Base-by-base conservation (phyloP, 371 early-diverging fungal species). In the Lichtheimia hyalospora region DNA sequence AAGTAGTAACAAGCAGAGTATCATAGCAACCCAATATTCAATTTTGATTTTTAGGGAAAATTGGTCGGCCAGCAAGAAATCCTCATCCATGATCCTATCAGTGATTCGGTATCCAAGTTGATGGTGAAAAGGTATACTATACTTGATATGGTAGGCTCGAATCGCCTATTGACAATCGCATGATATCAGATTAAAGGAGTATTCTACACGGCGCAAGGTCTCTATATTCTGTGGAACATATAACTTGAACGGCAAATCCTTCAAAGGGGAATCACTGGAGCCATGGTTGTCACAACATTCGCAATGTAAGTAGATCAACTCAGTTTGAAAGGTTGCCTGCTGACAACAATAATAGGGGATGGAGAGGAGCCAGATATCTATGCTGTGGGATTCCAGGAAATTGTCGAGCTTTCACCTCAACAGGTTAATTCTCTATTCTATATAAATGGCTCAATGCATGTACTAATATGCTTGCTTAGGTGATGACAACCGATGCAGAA, bases 301-400 rank as follows among this genome's bases (percentile, higher is more conserved):
- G 18, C 57, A 64, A 63, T 76, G 82, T 82, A 67, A 67, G 61
- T 34, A 34, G 0, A 10, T 2, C 34, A 34, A 34, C 0, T 8
- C 34, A 8, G 8, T 10, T 8, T 34, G 5, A 8, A 25, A 8
- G 34, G 10, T 8, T 8, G 8, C 10, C 34, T 34, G 10, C 34
- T 34, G 34, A 34, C 34, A 25, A 23, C 21, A 39, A 3, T 3
- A 42, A 8, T 8, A 46, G 60, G 46, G 54, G 34, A 18, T 23
- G 27, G 12, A 15, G 60, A 76, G 12, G 78, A 82, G 23, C 96
- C 97, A 0, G 92, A 98, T 65, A 69, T 98, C 8, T 84, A 88
- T 43, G 91, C 89, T 0, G 82, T 98, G 49, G 96, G 94, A 3
- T 91, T 97, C 52, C 96, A 98, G 67, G 98, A 99, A 67, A 88